These are phyloP conservation scores for Drosera capensis DNA, from an alignment of 148 eudicot genomes.

Conservation along the genomic window DNA sequence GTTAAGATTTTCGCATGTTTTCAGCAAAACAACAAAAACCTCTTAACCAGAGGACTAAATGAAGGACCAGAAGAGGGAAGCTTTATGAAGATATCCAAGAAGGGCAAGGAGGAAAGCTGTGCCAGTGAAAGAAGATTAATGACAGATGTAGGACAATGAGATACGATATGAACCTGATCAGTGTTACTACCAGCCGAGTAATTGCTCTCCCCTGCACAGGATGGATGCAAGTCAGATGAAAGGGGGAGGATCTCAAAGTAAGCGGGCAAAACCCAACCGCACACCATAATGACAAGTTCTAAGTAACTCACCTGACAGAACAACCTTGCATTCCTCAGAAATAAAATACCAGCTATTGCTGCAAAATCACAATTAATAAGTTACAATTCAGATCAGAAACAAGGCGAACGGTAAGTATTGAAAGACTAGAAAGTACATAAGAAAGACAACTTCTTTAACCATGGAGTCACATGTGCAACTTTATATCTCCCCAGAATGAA, in stretches of 20 bases:
- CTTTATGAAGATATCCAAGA: too few species aligned
- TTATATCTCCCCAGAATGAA: too few species aligned
- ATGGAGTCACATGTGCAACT: too few species aligned
- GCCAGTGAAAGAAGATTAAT: too few species aligned
- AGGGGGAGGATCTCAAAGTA: neutral
- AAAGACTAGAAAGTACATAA: neutral
- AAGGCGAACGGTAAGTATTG: neutral
- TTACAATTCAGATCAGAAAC: too few species aligned
- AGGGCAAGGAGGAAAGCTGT: too few species aligned
- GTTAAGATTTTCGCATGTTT: too few species aligned
- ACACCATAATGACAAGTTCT: neutral
- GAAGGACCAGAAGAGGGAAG: too few species aligned
- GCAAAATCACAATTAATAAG: slow-evolving; percentile 20
- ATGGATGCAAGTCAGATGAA: slow-evolving; percentile 3
- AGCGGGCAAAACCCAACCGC: neutral
- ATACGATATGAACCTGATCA: slow-evolving; percentile 35
- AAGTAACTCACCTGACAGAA: slow-evolving; percentile 33
- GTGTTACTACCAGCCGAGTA: slow-evolving; percentile 23
- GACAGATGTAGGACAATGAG: too few species aligned
- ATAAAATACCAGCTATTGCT: slow-evolving; percentile 69
- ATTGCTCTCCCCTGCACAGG: slow-evolving; percentile 44
- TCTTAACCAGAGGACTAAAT: too few species aligned
- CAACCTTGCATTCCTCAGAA: slow-evolving; percentile 41
- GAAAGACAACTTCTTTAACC: too few species aligned
- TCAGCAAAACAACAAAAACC: too few species aligned